These are phyloP conservation scores for Boletus smithii DNA, from an alignment of 1,284 basidiomycete species.

Conservation along the genomic window DNA sequence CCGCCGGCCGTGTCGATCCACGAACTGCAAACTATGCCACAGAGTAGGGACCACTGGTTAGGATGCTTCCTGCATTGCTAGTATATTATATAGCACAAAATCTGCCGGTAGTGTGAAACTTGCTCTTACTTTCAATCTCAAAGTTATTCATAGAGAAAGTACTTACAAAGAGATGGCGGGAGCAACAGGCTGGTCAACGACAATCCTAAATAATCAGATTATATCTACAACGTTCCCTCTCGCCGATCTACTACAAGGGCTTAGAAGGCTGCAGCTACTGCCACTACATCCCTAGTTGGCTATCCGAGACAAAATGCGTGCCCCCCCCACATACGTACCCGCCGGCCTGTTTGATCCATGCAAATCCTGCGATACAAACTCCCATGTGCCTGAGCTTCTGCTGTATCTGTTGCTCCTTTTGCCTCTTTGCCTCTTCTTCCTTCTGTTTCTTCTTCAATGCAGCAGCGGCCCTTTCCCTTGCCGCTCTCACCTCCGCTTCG, in stretches of 20 bases:
- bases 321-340: constrained; percentile 61
- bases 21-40: too few species aligned
- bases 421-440: constrained; percentile 36
- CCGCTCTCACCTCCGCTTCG: constrained; percentile 26
- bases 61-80: too few species aligned
- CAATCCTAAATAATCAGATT: too few species aligned
- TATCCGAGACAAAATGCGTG: constrained; percentile 43
- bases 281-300: constrained; percentile 21
- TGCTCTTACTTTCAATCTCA: too few species aligned
- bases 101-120: too few species aligned
- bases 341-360: constrained; percentile 45
- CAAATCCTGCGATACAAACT: constrained; percentile 48
- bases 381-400: constrained; percentile 48
- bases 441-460: constrained; percentile 37
- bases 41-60: too few species aligned
- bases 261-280: neutral
- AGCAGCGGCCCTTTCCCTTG: constrained; percentile 34
- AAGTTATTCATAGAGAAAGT: too few species aligned
- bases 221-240: too few species aligned
- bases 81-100: too few species aligned
- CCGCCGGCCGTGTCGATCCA: too few species aligned
- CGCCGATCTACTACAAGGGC: neutral
- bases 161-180: too few species aligned
- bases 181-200: too few species aligned
- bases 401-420: constrained; percentile 42